These are phyloP conservation scores for Tagetes erecta DNA, from an alignment of 129 eudicot species.

Conservation along the genomic window DNA sequence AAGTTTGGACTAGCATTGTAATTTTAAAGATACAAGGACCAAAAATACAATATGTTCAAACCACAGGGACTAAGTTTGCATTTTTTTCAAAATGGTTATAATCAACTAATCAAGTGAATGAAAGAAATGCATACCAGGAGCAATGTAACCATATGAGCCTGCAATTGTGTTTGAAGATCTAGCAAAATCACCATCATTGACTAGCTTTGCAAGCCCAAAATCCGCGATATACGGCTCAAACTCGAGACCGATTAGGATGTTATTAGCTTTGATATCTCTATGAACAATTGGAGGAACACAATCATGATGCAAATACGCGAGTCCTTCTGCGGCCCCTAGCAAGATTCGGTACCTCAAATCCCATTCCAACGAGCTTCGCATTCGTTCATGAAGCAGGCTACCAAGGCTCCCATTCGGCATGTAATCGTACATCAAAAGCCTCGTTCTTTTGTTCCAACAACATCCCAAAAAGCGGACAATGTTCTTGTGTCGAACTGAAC, in stretches of 20 bases:
- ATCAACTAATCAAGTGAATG: not conserved
- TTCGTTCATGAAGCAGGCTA: constrained; percentile 65
- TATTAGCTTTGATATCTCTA: constrained; percentile 87
- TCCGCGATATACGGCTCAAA: constrained; percentile 95
- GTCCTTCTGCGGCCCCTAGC: constrained; percentile 83
- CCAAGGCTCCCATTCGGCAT: constrained; percentile 98
- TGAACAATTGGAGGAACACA: constrained; percentile 92
- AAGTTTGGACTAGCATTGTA: no score
- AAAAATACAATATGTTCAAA: no score
- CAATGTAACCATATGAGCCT: constrained; percentile 93
- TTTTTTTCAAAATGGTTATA: no score
- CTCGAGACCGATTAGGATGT: constrained; percentile 81
- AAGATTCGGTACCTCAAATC: constrained; percentile 68
- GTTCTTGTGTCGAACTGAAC: constrained; percentile 83
- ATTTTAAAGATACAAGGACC: no score
- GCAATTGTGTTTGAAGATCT: constrained; percentile 81
- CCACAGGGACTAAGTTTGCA: no score
- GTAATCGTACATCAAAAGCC: constrained; percentile 86
- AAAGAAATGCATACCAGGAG: constrained; percentile 62
- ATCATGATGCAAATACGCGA: constrained; percentile 84
- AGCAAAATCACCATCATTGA: constrained; percentile 79
- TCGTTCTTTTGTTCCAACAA: constrained; percentile 75
- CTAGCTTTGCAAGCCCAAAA: constrained; percentile 91
- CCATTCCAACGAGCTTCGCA: constrained; percentile 74
- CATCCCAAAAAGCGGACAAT: constrained; percentile 83